These are phyloP conservation scores for Centella asiatica DNA, from an alignment of 129 eudicot genomes.

Conservation along the genomic window DNA sequence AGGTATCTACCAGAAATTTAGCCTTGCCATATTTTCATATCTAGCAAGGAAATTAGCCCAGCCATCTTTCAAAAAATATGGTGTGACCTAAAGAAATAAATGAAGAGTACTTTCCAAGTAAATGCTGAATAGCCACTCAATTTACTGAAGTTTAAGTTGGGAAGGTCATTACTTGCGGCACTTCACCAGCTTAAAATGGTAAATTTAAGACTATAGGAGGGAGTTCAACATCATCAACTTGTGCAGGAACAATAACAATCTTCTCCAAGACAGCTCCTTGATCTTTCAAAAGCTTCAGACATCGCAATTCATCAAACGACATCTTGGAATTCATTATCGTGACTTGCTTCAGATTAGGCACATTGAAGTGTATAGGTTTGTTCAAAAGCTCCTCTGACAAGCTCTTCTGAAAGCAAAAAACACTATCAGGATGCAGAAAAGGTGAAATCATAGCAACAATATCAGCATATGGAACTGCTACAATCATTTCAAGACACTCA, in stretches of 20 bases:
- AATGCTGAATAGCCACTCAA: no score
- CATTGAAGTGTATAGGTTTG: background rate
- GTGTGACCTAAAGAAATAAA: no score
- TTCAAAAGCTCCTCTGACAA: constrained; percentile 7
- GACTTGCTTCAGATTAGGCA: constrained; percentile 5
- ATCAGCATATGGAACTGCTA: background rate
- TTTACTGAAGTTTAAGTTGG: background rate
- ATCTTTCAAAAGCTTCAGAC: background rate
- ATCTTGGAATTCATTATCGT: background rate
- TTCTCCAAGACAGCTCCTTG: constrained; percentile 5
- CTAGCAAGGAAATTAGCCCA: no score
- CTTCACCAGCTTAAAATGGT: background rate
- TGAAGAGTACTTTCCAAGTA: background rate
- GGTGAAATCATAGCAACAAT: no score
- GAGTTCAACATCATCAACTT: background rate
- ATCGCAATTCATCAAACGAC: background rate
- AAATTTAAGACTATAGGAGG: background rate
- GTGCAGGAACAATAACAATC: background rate
- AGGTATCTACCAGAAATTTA: no score
- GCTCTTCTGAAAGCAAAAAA: background rate
- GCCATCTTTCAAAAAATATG: no score
- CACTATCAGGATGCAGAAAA: background rate
- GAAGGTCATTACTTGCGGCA: background rate
- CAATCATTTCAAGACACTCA: background rate
- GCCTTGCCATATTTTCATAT: no score